phyloP scores from a whole-genome alignment of 1,284 basidiomycete genomes.

The Puccinia hordei region DNA sequence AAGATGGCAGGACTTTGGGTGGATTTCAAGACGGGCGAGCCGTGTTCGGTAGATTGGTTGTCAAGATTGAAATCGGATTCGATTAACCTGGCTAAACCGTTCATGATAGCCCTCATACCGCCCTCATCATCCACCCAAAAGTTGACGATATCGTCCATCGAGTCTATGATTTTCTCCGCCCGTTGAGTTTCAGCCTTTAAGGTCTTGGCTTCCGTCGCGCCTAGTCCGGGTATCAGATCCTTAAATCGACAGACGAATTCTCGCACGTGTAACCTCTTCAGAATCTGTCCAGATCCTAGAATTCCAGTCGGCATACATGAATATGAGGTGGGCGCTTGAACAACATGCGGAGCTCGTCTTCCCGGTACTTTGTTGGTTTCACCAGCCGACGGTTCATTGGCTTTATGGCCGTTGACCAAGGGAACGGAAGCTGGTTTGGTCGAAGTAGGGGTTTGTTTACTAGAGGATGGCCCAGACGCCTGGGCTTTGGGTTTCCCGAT shows the following conservation, averaged over 20 bases:
- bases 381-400: neutral
- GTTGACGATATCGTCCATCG: conserved; percentile 51
- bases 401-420: conserved; percentile 2
- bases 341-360: conserved; percentile 39
- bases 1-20: conserved; percentile 16
- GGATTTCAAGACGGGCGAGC: conserved; percentile 21
- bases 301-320: conserved; percentile 36
- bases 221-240: conserved; percentile 45
- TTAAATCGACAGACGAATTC: conserved; percentile 50
- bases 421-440: conserved; percentile 1
- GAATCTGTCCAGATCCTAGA: conserved; percentile 38
- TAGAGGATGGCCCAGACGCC: conserved; percentile 6
- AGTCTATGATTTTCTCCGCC: conserved; percentile 47
- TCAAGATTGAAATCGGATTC: conserved; percentile 12
- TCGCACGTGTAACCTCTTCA: conserved; percentile 30
- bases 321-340: conserved; percentile 14
- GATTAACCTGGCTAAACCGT: conserved; percentile 37
- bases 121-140: conserved; percentile 52
- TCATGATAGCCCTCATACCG: conserved; percentile 45
- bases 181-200: conserved; percentile 40
- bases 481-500: conserved; percentile 5
- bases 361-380: conserved; percentile 13
- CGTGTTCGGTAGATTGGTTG: neutral
- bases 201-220: conserved; percentile 21
- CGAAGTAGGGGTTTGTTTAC: neutral